Evolutionary conservation across 83 land plant genomes (phyloP), one percentile per base, ranked within the genome.

Genomic region (Thuja plicata): DNA sequence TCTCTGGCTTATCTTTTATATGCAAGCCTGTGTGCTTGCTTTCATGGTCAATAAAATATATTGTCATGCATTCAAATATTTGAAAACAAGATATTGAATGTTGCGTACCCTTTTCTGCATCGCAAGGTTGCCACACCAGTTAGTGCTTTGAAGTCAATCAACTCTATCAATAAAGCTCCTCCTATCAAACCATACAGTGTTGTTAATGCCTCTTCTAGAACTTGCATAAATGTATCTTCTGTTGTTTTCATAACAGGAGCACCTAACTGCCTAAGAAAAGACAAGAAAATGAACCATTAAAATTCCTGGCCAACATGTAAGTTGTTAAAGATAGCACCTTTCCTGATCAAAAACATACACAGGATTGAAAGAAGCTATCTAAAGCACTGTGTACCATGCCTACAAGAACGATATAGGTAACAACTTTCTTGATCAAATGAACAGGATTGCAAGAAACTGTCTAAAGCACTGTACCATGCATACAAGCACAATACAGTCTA

Each of bases 141-240:
- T 15, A 70, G 46, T 16, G 34, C 86, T 9, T 90, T 81, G 50
- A 90, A 91, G 21, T 91, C 88, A 27, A 86, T 80, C 60, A 88
- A 45, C 13, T 89, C 88, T 86, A 84, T 85, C 54, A 32, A 34
- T 52, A 86, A 80, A n/a, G 88, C 90, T 48, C 91, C 91, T 43
- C 91, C 91, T n/a, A 90, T 55, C 46, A 89, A 52, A n/a, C 91
- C 91, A 73, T 73, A 86, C 27, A 89, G 66, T 8, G 48, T 66
- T 13, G 91, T 90, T 40, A 89, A 87, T 52, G 91, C 88, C 35
- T 87, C 40, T 43, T 91, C 92, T 41, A 91, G 38, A 21, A 84
- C 88, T 55, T 89, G 85, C 50, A 89, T 50, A 83, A 91, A 54
- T 52, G 81, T 38, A 40, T 55, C 88, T 66, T 78, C 74, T 21